Evolutionary conservation across 2,329 filamentous ascomycete species (phyloP), one percentile per base, ranked within the genome.

Genomic region (Talaromyces sp.): DNA sequence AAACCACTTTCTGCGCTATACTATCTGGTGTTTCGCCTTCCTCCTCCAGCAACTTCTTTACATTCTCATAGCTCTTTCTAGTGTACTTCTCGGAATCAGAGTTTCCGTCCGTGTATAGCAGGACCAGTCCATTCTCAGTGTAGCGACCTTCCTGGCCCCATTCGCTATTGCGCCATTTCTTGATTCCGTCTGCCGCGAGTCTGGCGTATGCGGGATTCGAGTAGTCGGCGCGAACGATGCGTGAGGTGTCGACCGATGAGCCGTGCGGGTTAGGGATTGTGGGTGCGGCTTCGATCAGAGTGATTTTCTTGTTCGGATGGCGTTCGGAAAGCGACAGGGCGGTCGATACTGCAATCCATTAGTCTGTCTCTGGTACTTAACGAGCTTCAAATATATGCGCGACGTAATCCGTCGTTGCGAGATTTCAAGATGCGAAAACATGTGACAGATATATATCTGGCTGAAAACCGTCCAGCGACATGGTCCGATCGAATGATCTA

Each of bases 161-260:
- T 65, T 72, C 73, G 12, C 76, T 77, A 54, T 75, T 73, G 83
- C 84, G 69, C 82, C 82, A 69, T 88, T 85, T 90, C 87, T 81
- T 75, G 70, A 91, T 89, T 1, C 92, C 92, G 39, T 85, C 80
- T 18, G 85, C 82, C 21, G 88, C 92, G 52, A 98, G 85, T 16
- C 81, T 79, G 5, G 91, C 85, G 76, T 98, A 98, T 23, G 87
- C 84, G 0, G 85, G 79, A 71, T 93, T 87, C 5, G 90, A 88
- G 72, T 98, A 98, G 81, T 98, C 93, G 40, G 88, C 82, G 37
- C 86, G 82, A 57, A 88, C 80, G 67, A 88, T 87, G 62, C 86
- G 84, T 23, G 83, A 86, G 52, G 80, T 80, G 72, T 88, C 86
- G 65, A 87, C 82, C 65, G 82, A 84, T 11, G 83, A 83, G 60